phyloP scores from a whole-genome alignment of 768 basidiomycete genomes.

The Podaxis carcinomalis region DNA sequence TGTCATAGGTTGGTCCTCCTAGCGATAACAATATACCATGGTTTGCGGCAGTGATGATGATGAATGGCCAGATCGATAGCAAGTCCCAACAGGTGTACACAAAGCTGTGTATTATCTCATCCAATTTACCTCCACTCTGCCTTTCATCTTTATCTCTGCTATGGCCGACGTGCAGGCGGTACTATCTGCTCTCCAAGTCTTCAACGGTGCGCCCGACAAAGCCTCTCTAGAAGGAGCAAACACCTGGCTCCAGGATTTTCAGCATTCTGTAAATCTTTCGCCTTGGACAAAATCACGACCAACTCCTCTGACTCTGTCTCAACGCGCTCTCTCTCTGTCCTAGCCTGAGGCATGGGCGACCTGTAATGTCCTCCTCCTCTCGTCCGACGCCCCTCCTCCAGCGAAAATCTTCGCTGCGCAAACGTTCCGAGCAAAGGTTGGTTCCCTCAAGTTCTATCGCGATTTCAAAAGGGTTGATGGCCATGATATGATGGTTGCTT shows the following conservation, averaged over 20 bases:
- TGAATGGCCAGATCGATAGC: conserved; percentile 11
- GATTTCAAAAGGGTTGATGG: conserved; percentile 12
- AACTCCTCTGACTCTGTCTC: conserved; percentile 63
- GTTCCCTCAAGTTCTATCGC: conserved; percentile 20
- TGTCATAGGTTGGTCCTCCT: conserved; percentile 29
- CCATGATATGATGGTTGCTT: conserved; percentile 6
- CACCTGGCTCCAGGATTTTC: conserved; percentile 96
- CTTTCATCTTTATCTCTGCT: conserved; percentile 18
- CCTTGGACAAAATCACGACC: conserved; percentile 59
- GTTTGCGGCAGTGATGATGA: conserved; percentile 14
- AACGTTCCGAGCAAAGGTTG: conserved; percentile 90
- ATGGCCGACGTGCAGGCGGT: conserved; percentile 74
- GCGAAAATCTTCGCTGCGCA: conserved; percentile 95
- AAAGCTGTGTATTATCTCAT: conserved; percentile 14
- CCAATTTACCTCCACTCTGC: conserved; percentile 13
- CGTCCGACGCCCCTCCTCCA: conserved; percentile 68
- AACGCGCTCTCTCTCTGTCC: conserved; percentile 51
- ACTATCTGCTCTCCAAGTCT: conserved; percentile 75
- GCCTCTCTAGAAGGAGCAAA: conserved; percentile 82
- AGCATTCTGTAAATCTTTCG: conserved; percentile 96
- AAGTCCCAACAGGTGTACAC: conserved; percentile 11
- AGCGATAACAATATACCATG: conserved; percentile 45
- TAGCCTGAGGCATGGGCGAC: conserved; percentile 97
- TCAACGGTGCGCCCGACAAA: conserved; percentile 79
- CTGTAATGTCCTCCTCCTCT: conserved; percentile 86